These are phyloP conservation scores for Xylaria sp. DNA, from an alignment of 2,329 filamentous ascomycete genomes.

Conservation along the genomic window DNA sequence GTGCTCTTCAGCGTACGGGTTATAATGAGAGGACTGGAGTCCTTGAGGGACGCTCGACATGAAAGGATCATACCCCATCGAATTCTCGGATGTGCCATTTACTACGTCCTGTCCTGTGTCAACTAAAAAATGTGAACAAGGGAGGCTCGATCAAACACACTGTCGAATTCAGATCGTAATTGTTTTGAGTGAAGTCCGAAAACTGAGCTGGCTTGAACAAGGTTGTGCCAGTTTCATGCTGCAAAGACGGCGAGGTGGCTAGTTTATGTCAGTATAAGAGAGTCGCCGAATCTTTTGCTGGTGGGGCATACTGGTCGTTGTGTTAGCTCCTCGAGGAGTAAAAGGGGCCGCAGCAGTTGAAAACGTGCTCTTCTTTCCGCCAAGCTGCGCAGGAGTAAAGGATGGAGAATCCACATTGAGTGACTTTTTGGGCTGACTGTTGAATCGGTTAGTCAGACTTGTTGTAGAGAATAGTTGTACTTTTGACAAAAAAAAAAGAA, in stretches of 20 bases:
- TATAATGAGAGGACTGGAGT: slow-evolving; percentile 65
- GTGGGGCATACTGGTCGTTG: slow-evolving; percentile 40
- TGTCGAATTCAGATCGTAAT: slow-evolving; percentile 63
- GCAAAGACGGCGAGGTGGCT: slow-evolving; percentile 54
- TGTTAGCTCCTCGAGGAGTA: slow-evolving; percentile 71
- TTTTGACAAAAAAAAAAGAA: neutral
- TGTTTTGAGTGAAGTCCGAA: slow-evolving; percentile 67
- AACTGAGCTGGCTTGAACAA: slow-evolving; percentile 68
- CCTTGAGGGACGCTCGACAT: slow-evolving; percentile 66
- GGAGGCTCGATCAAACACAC: slow-evolving; percentile 51
- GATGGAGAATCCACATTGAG: slow-evolving; percentile 97
- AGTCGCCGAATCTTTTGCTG: neutral
- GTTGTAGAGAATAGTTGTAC: neutral
- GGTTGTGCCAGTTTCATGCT: slow-evolving; percentile 57
- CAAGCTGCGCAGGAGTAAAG: slow-evolving; percentile 78
- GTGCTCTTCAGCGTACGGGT: slow-evolving; percentile 83
- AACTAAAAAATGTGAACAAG: slow-evolving; percentile 23
- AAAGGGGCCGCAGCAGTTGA: slow-evolving; percentile 91
- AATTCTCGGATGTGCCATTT: slow-evolving; percentile 46
- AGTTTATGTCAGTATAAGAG: slow-evolving; percentile 30
- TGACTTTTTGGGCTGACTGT: slow-evolving; percentile 72
- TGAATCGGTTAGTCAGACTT: slow-evolving; percentile 45
- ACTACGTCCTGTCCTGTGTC: slow-evolving; percentile 42
- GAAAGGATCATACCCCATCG: slow-evolving; percentile 71
- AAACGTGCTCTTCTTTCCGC: slow-evolving; percentile 77